Base-by-base conservation (phyloP, 2,329 filamentous ascomycete genomes). In the Neoascochyta sp. region DNA sequence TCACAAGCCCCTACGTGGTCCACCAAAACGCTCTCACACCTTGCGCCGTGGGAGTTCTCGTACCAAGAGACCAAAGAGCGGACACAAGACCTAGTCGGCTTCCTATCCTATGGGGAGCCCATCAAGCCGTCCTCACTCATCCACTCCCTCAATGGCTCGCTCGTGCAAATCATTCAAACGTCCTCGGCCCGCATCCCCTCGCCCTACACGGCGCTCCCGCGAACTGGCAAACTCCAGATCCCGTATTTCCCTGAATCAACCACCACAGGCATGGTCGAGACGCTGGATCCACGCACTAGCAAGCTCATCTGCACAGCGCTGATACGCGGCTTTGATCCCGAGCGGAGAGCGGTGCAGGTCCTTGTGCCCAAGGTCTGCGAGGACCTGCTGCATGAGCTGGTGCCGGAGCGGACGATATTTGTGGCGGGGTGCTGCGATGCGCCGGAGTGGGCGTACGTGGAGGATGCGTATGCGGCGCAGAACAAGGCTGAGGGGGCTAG, bases 91-190 rank as follows among this genome's bases (percentile, higher is more conserved):
- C 34, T 89, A 20, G 52, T 75, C n/a, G 83, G 79, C 0, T 68
- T 90, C 14, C 55, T 84, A 16, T 79, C 76, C 19, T 83, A 87
- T 46, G 78, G 81, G 36, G 79, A 81, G 45, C 76, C 80, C 36
- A 70, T 78, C 4, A 66, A 75, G 1, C 62, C 75, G 0, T 69
- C 73, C 4, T 65, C 83, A 5, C 58, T 89, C 2, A 66, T 70
- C 0, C 79, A 83, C 22, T 70, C 80, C 0, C 75, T 90, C 23
- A 80, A 85, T 43, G 85, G 85, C 10, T 75, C 76, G n/a, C 55
- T 88, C 0, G 63, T 90, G 0, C 80, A 83, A 0, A 65, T 85
- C 5, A 76, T 86, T 0, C 70, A 74, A 16, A 64, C 85, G 6
- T 75, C 83, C 29, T 70, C 73, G 13, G 38, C 56, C 0, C 57